Evolutionary conservation across 2,329 filamentous ascomycete genomes (phyloP).

Genomic region (Paecilomyces sp.): DNA sequence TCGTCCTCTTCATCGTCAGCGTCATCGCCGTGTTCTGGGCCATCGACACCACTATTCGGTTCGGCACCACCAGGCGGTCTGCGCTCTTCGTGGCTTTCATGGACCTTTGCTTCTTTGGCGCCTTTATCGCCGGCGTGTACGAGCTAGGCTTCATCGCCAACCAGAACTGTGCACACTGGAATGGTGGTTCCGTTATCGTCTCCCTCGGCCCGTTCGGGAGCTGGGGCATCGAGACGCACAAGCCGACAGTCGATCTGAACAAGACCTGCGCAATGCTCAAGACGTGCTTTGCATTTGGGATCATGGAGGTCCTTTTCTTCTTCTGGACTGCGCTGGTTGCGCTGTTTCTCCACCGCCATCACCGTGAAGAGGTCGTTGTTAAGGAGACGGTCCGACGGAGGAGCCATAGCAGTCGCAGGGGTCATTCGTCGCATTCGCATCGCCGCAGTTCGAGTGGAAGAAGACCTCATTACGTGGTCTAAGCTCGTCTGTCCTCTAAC

Average conservation of each 20-base stretch:
- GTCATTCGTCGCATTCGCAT: conserved; percentile 14
- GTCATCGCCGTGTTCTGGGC: conserved; percentile 56
- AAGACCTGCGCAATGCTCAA: conserved; percentile 91
- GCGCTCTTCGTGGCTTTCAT: conserved; percentile 54
- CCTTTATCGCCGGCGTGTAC: conserved; percentile 56
- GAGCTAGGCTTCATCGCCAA: conserved; percentile 49
- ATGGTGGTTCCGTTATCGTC: conserved; percentile 45
- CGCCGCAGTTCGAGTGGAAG: conserved; percentile 8
- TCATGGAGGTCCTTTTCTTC: conserved; percentile 81
- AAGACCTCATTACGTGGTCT: conserved; percentile 8
- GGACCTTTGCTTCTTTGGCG: conserved; percentile 56
- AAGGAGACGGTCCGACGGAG: conserved; percentile 32
- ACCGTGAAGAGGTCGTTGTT: conserved; percentile 25
- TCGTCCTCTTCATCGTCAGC: conserved; percentile 59
- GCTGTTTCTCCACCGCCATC: conserved; percentile 31
- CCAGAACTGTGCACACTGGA: conserved; percentile 62
- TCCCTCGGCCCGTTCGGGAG: conserved; percentile 57
- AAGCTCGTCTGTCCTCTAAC: background rate
- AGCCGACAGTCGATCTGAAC: conserved; percentile 50
- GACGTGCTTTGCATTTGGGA: conserved; percentile 78
- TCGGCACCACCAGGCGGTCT: conserved; percentile 52
- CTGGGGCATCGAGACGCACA: conserved; percentile 42
- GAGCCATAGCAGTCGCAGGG: conserved; percentile 28
- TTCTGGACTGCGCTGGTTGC: conserved; percentile 69
- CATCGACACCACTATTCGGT: conserved; percentile 53